Evolutionary conservation across 2,329 filamentous ascomycete genomes (phyloP).

Genomic region (Botrytis elliptica): DNA sequence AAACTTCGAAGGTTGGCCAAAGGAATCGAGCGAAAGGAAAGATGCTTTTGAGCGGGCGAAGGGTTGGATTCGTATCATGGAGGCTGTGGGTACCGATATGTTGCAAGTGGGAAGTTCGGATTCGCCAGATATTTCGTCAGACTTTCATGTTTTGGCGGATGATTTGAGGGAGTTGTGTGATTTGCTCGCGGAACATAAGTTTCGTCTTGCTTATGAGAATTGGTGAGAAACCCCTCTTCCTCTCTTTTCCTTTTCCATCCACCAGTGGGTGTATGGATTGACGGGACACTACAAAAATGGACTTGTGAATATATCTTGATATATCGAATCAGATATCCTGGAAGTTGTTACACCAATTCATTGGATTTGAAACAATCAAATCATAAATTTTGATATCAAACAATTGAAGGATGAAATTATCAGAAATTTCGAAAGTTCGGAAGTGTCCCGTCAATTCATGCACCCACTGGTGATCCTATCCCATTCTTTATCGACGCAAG

Average conservation of each 20-base stretch:
- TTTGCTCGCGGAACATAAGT: slow-evolving; percentile 54
- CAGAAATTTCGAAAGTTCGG: no score
- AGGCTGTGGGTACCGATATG: slow-evolving; percentile 66
- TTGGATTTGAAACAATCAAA: no score
- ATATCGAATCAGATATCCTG: no score
- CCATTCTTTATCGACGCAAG: not conserved
- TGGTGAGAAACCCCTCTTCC: slow-evolving; percentile 44
- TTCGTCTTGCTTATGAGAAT: slow-evolving; percentile 73
- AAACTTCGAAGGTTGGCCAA: slow-evolving; percentile 74
- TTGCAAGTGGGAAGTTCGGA: slow-evolving; percentile 53
- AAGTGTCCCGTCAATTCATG: no score
- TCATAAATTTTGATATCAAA: no score
- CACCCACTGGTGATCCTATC: no score
- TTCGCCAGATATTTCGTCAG: slow-evolving; percentile 5
- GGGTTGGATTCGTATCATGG: slow-evolving; percentile 71
- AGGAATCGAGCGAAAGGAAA: slow-evolving; percentile 54
- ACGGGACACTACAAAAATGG: no score
- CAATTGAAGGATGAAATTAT: no score
- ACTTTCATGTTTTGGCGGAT: slow-evolving; percentile 51
- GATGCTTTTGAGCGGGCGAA: slow-evolving; percentile 61
- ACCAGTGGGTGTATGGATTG: no score
- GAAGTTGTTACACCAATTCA: no score
- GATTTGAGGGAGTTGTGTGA: slow-evolving; percentile 65
- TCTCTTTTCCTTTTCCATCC: not conserved
- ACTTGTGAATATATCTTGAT: no score